These are phyloP conservation scores for Chrysoporthe austroafricana DNA, from an alignment of 2,329 filamentous ascomycete species.

Conservation along the genomic window DNA sequence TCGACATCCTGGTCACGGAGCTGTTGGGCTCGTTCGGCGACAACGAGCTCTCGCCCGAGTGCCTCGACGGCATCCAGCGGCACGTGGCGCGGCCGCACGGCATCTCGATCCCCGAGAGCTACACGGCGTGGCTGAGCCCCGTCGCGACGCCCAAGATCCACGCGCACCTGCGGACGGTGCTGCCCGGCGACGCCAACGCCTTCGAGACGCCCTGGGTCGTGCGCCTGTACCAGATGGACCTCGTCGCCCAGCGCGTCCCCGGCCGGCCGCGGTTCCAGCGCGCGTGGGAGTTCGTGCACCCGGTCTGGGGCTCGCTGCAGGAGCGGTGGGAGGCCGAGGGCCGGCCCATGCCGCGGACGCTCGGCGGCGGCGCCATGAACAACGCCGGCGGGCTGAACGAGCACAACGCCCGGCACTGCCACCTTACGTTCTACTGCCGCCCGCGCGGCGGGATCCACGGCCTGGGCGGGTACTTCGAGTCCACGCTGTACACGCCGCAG, in stretches of 20 bases:
- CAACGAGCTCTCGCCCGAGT: constrained; percentile 94
- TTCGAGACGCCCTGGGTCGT: constrained; percentile 95
- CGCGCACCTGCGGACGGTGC: constrained; percentile 73
- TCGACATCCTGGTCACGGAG: constrained; percentile 94
- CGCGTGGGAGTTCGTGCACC: constrained; percentile 81
- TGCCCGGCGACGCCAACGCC: constrained; percentile 66
- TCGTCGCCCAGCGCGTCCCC: constrained; percentile 69
- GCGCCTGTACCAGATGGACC: constrained; percentile 87
- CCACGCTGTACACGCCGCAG: constrained; percentile 77
- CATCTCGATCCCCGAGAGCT: constrained; percentile 91
- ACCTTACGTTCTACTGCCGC: constrained; percentile 76
- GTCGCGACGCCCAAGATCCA: constrained; percentile 86
- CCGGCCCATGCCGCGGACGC: constrained; percentile 63
- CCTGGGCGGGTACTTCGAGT: constrained; percentile 93
- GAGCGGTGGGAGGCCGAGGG: constrained; percentile 42
- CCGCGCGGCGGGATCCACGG: constrained; percentile 87
- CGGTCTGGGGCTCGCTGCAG: constrained; percentile 55
- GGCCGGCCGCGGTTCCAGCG: constrained; percentile 68
- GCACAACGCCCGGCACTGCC: constrained; percentile 84
- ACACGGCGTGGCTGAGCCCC: constrained; percentile 92
- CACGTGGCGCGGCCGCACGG: constrained; percentile 79
- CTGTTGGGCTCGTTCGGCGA: constrained; percentile 94
- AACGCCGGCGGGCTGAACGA: constrained; percentile 84
- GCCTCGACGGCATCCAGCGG: constrained; percentile 91
- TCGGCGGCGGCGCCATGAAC: constrained; percentile 72